A percentile compares a stretch with the other conserved stretches of the same genome.
Evolutionary conservation across 768 basidiomycete species (phyloP).

Genomic region (Mycena latifolia): DNA sequence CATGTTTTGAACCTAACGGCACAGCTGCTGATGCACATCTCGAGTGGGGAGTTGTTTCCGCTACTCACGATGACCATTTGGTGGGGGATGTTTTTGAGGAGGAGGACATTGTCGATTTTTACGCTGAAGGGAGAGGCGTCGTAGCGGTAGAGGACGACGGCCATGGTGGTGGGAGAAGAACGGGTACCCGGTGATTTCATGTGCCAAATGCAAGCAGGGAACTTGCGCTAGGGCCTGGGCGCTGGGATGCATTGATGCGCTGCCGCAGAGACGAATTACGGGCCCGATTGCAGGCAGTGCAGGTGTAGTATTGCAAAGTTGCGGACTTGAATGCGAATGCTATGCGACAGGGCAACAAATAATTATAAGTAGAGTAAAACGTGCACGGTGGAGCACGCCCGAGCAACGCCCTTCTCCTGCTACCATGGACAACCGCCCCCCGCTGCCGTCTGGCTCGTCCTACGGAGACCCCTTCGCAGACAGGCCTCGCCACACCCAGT

Average conservation of each 20-base stretch:
- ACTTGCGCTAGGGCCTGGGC: too few relatives aligned
- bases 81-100: slow-evolving; percentile 63
- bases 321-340: too few relatives aligned
- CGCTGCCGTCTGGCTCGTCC: slow-evolving; percentile 50
- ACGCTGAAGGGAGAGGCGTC: slow-evolving; percentile 59
- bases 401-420: too few relatives aligned
- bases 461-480: slow-evolving; percentile 82
- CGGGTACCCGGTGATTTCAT: slow-evolving; percentile 8
- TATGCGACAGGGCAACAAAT: too few relatives aligned
- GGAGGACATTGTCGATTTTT: slow-evolving; percentile 60
- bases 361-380: too few relatives aligned
- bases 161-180: slow-evolving; percentile 19
- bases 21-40: neutral
- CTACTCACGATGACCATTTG: slow-evolving; percentile 57
- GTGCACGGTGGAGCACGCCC: too few relatives aligned
- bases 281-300: too few relatives aligned
- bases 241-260: too few relatives aligned
- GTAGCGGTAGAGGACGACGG: slow-evolving; percentile 65
- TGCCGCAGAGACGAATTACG: too few relatives aligned
- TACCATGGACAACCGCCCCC: slow-evolving; percentile 57
- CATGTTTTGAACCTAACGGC: slow-evolving; percentile 57
- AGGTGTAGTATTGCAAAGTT: too few relatives aligned
- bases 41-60: neutral
- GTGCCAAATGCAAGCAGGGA: neutral
- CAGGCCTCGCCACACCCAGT: slow-evolving; percentile 68